Evolutionary conservation across 108 stramenopile genomes (phyloP).

Genomic region (Nitzschia sp.): DNA sequence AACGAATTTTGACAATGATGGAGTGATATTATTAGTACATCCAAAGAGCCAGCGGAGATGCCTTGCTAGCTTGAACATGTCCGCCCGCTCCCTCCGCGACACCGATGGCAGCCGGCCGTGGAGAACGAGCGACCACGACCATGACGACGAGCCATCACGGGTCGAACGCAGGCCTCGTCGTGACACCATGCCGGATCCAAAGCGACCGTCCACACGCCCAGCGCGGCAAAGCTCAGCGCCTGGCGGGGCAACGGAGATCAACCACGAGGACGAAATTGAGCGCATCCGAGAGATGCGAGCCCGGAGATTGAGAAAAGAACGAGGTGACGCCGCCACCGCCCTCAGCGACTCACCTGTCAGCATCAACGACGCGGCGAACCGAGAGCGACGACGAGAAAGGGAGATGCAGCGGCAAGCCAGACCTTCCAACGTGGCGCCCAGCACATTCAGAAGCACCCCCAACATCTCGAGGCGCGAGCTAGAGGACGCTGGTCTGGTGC

Average conservation of each 20-base stretch:
- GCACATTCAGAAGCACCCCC: constrained; percentile 2
- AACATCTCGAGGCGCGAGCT: constrained; percentile 17
- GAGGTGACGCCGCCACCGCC: constrained; percentile 7
- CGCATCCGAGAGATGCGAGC: constrained; percentile 41
- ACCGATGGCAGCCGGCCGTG: too few species aligned
- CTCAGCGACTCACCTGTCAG: background rate
- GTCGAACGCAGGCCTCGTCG: too few species aligned
- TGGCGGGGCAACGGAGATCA: background rate
- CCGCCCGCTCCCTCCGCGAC: too few species aligned
- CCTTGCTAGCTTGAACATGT: too few species aligned
- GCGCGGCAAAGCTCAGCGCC: background rate
- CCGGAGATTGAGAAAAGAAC: constrained; percentile 23
- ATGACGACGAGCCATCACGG: too few species aligned
- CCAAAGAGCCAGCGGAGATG: too few species aligned
- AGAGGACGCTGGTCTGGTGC: constrained; percentile 21
- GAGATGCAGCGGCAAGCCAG: background rate
- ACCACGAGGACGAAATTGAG: constrained; percentile 39
- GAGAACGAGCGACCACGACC: too few species aligned
- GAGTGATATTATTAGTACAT: too few species aligned
- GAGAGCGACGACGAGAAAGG: constrained; percentile 5
- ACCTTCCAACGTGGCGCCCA: background rate
- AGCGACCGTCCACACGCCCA: too few species aligned
- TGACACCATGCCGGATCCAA: too few species aligned
- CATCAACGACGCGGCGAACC: background rate
- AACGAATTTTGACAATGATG: too few species aligned